These are phyloP conservation scores for Elaeis guineensis DNA, from an alignment of 176 grass and related monocot genomes.

Conservation along the genomic window DNA sequence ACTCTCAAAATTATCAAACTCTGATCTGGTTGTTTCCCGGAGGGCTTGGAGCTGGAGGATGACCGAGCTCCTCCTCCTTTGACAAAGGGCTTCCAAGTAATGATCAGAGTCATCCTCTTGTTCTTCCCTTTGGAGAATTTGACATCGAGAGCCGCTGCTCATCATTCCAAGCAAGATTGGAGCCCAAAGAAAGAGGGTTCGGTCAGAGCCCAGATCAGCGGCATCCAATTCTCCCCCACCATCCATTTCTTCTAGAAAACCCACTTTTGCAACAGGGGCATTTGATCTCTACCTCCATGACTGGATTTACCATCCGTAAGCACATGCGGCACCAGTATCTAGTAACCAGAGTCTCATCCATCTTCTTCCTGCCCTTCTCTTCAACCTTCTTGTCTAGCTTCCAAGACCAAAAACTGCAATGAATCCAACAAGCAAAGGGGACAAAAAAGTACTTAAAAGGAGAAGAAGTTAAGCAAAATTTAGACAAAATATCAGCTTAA, in stretches of 20 bases:
- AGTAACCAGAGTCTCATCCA: slow-evolving; percentile 19
- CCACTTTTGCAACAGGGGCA: slow-evolving; percentile 74
- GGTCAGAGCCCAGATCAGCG: slow-evolving; percentile 10
- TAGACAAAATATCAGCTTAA: too few species aligned
- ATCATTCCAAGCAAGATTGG: slow-evolving; percentile 64
- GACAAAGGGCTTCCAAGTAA: slow-evolving; percentile 4
- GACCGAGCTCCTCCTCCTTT: slow-evolving; percentile 35
- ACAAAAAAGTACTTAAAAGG: background rate
- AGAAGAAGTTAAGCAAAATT: too few species aligned
- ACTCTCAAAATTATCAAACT: slow-evolving; percentile 9
- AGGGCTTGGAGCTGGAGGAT: slow-evolving; percentile 47
- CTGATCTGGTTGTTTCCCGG: slow-evolving; percentile 35
- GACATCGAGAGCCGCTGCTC: slow-evolving; percentile 26
- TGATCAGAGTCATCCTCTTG: background rate
- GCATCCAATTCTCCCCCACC: slow-evolving; percentile 9
- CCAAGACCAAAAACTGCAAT: background rate
- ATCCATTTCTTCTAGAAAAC: slow-evolving; percentile 76
- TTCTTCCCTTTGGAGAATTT: slow-evolving; percentile 10
- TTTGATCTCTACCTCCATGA: slow-evolving; percentile 48
- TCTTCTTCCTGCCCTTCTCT: slow-evolving; percentile 5
- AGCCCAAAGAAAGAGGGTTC: slow-evolving; percentile 31
- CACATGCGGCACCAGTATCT: slow-evolving; percentile 81
- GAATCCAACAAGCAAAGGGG: background rate
- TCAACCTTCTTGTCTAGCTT: background rate
- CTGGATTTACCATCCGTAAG: slow-evolving; percentile 46